Evolutionary conservation across 345 rosid genomes (phyloP).

Genomic region (Hibiscus trionum): DNA sequence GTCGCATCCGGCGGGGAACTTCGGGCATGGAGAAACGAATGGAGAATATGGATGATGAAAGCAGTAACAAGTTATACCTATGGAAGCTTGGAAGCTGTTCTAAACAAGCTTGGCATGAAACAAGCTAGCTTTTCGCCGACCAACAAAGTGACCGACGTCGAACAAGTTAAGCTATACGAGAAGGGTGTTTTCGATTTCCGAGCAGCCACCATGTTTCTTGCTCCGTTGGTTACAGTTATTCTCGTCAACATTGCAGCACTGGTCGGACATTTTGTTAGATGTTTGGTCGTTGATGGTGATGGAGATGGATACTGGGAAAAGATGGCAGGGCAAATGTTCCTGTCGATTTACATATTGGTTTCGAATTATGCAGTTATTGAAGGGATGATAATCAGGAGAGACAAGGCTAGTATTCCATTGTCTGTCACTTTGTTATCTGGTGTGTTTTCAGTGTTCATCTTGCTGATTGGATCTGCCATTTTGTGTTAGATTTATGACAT

Average conservation of each 20-base stretch:
- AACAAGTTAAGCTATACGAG: conserved; percentile 20
- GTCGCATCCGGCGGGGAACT: conserved; percentile 19
- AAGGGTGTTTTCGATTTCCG: conserved; percentile 34
- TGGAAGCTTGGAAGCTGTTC: conserved; percentile 27
- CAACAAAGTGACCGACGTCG: conserved; percentile 21
- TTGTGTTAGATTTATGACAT: background rate
- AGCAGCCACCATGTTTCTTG: conserved; percentile 25
- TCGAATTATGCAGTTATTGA: conserved; percentile 31
- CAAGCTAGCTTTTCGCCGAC: conserved; percentile 38
- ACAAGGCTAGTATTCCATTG: conserved; percentile 30
- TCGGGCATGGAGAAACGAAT: conserved; percentile 21
- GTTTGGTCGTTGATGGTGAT: conserved; percentile 3
- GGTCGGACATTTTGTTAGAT: conserved; percentile 22
- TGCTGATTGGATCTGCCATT: conserved; percentile 10
- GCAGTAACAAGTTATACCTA: conserved; percentile 17
- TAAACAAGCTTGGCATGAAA: conserved; percentile 20
- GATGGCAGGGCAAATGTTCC: conserved; percentile 17
- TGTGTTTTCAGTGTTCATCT: conserved; percentile 8
- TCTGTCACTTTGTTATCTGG: conserved; percentile 19
- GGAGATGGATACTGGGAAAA: conserved; percentile 13
- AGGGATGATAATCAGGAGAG: conserved; percentile 38
- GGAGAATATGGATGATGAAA: conserved; percentile 37
- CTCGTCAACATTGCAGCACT: conserved; percentile 26
- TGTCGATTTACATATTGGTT: conserved; percentile 28
- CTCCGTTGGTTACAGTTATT: conserved; percentile 24